Evolutionary conservation across 352 stramenopile genomes (phyloP).

Genomic region (Phytophthora palmivora): DNA sequence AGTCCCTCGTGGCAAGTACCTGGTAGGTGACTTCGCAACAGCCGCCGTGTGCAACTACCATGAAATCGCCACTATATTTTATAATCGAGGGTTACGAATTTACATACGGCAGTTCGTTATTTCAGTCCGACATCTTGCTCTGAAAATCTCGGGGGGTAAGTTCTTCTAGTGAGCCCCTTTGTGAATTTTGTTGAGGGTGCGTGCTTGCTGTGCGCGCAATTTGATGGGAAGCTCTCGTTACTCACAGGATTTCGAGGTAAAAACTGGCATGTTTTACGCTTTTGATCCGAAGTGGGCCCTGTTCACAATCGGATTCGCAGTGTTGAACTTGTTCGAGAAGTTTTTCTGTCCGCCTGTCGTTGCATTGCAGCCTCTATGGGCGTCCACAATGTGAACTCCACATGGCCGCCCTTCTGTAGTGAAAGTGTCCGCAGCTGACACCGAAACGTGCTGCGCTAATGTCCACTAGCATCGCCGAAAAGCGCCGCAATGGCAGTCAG

Average conservation of each 20-base stretch:
- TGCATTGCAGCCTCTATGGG: slow-evolving; percentile 31
- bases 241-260: slow-evolving; percentile 11
- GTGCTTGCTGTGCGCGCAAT: slow-evolving; percentile 15
- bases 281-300: slow-evolving; percentile 1
- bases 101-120: no score
- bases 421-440: slow-evolving; percentile 10
- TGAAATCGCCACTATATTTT: no score
- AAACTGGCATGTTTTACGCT: slow-evolving; percentile 5
- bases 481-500: slow-evolving; percentile 1
- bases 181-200: slow-evolving; percentile 16
- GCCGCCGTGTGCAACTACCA: slow-evolving; percentile 7
- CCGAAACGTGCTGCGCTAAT: slow-evolving; percentile 8
- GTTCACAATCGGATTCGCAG: slow-evolving; percentile 10
- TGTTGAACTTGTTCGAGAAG: slow-evolving; percentile 18
- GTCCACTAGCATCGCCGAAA: slow-evolving; percentile 4
- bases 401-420: no score
- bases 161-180: slow-evolving; percentile 13
- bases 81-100: no score
- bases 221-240: slow-evolving; percentile 25
- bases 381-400: no score
- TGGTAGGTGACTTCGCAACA: slow-evolving; percentile 7
- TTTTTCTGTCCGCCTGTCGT: slow-evolving; percentile 30
- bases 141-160: slow-evolving; percentile 19
- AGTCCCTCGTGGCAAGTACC: slow-evolving; percentile 1
- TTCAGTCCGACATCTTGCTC: no score